Base-by-base conservation (phyloP, 352 stramenopile species). In the Pythium angustatum region DNA sequence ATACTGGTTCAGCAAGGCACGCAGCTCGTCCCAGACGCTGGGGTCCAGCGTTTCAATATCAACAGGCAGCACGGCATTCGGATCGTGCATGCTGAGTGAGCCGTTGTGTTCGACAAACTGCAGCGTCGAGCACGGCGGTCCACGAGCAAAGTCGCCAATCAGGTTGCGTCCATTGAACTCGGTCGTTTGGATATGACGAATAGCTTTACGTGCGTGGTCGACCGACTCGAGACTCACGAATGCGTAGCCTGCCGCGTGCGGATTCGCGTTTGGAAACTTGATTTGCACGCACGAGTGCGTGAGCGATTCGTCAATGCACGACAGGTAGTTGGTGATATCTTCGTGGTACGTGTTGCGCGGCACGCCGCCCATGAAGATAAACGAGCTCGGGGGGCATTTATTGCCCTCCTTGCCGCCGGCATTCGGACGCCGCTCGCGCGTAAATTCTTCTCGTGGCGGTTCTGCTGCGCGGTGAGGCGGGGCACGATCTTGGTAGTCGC, bases 361-460 rank as follows among this genome's bases (percentile, higher is more conserved):
- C 7, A 94, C 58, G 48, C 87, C 88, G 24, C 83, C 82, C 5
- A 94, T 69, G 45, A 90, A 91, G 47, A 94, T 62, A 47, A 91
- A 91, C 21, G 80, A 75, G 12, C 79, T 77, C 0, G 85, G 83
- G 21, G 85, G 83, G 30, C 83, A 94, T 14, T 49, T 40, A 11
- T 69, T 69, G 21, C 28, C 36, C 9, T 33, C 56, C 24, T 51
- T 51, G 19, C 44, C 59, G n/a, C 21, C 38, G 0, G 10, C 15
- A 28, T 11, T 26, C 0, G 11, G 22, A 31, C 54, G 56, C 3
- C 56, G 56, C 8, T 55, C 56, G 22, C 56, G 56, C 22, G n/a
- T 26, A 12, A 36, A 17, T 5, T 56, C 56, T 43, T 63, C 44
- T 22, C 56, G 56, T 27, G 28, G 24, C 31, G 43, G 30, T 21